Evolutionary conservation across 495 filamentous ascomycete genomes (phyloP).

Genomic region (Lasiosphaeria ovina): DNA sequence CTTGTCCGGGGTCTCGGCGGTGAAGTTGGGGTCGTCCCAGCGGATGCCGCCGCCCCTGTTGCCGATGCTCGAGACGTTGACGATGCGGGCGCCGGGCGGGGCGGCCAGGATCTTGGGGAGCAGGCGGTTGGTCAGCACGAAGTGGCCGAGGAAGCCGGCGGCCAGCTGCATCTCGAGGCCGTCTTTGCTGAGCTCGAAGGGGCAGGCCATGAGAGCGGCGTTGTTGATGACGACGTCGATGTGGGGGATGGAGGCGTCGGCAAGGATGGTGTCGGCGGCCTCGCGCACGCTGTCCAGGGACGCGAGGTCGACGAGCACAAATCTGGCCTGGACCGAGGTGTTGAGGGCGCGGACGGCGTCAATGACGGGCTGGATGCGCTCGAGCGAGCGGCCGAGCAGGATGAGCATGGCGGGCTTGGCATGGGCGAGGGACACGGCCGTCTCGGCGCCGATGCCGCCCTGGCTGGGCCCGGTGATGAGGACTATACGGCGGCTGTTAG

Average conservation of each 20-base stretch:
- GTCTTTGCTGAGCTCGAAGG: constrained; percentile 43
- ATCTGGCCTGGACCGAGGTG: constrained; percentile 36
- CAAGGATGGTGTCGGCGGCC: constrained; percentile 47
- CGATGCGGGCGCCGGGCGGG: constrained; percentile 28
- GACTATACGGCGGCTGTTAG: constrained; percentile 22
- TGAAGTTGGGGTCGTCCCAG: constrained; percentile 53
- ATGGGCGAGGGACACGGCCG: constrained; percentile 43
- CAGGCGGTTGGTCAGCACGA: constrained; percentile 56
- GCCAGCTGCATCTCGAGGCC: constrained; percentile 58
- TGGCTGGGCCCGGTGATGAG: constrained; percentile 53
- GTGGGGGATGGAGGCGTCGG: constrained; percentile 44
- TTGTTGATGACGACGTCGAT: constrained; percentile 71
- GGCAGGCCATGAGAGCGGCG: constrained; percentile 61
- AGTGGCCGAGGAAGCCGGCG: constrained; percentile 59
- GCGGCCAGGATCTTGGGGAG: constrained; percentile 44
- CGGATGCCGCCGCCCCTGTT: constrained; percentile 43
- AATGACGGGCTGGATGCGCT: constrained; percentile 40
- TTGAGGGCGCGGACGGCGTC: constrained; percentile 40
- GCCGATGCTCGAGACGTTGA: constrained; percentile 41
- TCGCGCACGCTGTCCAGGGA: constrained; percentile 48
- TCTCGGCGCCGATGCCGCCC: constrained; percentile 46
- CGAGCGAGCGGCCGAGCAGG: constrained; percentile 40
- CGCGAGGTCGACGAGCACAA: constrained; percentile 47
- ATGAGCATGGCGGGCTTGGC: constrained; percentile 43
- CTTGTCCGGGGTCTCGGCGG: constrained; percentile 21